These are phyloP conservation scores for Scheffersomyces cryptocercus DNA, from an alignment of 1,139 yeast species.

Conservation along the genomic window DNA sequence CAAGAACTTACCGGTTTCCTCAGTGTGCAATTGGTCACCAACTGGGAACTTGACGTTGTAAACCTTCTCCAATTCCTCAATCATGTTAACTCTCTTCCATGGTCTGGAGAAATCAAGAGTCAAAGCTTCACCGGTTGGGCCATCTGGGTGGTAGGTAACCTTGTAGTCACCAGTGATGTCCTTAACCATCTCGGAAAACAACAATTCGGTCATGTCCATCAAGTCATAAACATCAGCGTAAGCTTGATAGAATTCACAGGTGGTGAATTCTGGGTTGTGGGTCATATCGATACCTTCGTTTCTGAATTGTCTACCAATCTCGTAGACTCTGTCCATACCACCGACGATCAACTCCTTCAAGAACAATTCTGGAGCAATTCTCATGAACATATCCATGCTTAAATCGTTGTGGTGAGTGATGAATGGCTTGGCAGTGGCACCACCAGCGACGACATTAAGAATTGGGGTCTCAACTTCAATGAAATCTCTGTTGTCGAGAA, in stretches of 20 bases:
- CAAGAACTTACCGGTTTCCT: constrained; percentile 89
- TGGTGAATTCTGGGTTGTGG: constrained; percentile 97
- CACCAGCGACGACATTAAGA: constrained; percentile 98
- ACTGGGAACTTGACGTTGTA: constrained; percentile 91
- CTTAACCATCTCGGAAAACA: constrained; percentile 97
- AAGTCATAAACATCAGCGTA: constrained; percentile 92
- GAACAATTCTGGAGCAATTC: constrained; percentile 97
- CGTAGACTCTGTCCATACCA: constrained; percentile 97
- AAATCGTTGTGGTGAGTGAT: constrained; percentile 96
- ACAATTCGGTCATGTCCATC: constrained; percentile 94
- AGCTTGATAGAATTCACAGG: constrained; percentile 95
- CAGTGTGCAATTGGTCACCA: constrained; percentile 92
- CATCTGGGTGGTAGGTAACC: constrained; percentile 87
- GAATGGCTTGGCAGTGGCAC: constrained; percentile 99
- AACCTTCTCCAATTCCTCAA: constrained; percentile 87
- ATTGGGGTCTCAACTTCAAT: constrained; percentile 98
- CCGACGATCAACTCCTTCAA: constrained; percentile 97
- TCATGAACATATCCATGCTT: constrained; percentile 94
- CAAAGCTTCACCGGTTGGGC: constrained; percentile 76
- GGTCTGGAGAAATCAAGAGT: constrained; percentile 91
- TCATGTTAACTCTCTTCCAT: constrained; percentile 98
- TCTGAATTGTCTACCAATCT: constrained; percentile 98
- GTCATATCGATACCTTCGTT: constrained; percentile 98
- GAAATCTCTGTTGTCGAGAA: constrained; percentile 82
- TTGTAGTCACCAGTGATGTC: constrained; percentile 87